These are phyloP conservation scores for Paratinospora sagittata DNA, from an alignment of 164 flowering plant genomes.

Conservation along the genomic window DNA sequence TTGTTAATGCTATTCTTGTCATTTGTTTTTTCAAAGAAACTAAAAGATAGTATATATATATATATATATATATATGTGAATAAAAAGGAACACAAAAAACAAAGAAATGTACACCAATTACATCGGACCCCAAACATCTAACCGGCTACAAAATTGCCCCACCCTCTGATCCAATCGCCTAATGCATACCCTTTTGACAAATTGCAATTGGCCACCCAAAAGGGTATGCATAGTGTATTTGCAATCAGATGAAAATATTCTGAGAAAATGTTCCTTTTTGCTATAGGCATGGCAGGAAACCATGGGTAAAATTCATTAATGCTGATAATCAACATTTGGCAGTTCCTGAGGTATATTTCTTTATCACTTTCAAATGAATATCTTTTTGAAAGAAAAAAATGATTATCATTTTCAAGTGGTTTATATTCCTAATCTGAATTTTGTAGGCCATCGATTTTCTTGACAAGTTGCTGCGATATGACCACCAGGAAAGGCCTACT, in stretches of 20 bases:
- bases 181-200: too few relatives aligned
- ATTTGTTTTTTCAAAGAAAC: too few relatives aligned
- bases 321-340: conserved; percentile 84
- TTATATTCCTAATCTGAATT: background rate
- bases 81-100: too few relatives aligned
- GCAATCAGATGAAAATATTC: background rate
- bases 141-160: too few relatives aligned
- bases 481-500: conserved; percentile 95
- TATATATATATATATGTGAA: too few relatives aligned
- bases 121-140: too few relatives aligned
- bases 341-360: conserved; percentile 67
- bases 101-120: too few relatives aligned
- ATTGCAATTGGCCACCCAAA: too few relatives aligned
- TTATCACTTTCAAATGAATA: background rate
- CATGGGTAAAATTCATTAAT: conserved; percentile 81
- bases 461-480: conserved; percentile 89
- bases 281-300: conserved; percentile 80
- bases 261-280: background rate
- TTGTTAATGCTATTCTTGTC: conserved; percentile 9
- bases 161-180: too few relatives aligned
- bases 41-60: too few relatives aligned
- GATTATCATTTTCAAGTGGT: background rate
- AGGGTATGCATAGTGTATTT: too few relatives aligned
- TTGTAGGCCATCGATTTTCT: conserved; percentile 80
- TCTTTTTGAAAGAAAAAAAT: too few relatives aligned